phyloP scores from a whole-genome alignment of 192 early-diverging fungal species.

The Coemansia sp. region DNA sequence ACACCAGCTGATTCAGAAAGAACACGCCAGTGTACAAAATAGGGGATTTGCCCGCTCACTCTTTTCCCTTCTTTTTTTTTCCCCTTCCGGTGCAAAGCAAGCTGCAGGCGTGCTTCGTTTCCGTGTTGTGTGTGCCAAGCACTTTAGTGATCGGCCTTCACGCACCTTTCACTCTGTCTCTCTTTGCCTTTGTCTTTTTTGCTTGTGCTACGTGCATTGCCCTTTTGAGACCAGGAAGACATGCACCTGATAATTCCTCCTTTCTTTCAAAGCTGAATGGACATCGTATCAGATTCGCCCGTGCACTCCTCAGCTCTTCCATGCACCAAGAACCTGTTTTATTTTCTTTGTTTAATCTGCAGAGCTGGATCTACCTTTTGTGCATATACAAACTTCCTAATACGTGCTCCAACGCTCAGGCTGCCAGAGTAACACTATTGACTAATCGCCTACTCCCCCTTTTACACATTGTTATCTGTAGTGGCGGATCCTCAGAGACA shows the following conservation, averaged over 20 bases:
- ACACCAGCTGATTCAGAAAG: conserved; percentile 1
- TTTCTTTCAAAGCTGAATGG: neutral
- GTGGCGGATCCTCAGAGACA: conserved; percentile 43
- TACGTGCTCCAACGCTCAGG: neutral
- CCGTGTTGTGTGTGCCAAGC: conserved; percentile 1
- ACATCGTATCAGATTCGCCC: neutral
- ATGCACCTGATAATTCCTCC: neutral
- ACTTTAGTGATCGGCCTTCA: conserved; percentile 7
- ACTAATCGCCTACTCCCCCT: neutral
- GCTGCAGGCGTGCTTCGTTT: neutral
- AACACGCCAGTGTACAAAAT: neutral
- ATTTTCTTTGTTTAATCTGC: neutral
- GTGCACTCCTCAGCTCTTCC: conserved; percentile 4
- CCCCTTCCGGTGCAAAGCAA: neutral
- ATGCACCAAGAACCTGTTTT: neutral
- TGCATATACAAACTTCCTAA: neutral
- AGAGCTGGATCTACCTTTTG: conserved; percentile 2
- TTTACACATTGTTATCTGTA: conserved; percentile 19
- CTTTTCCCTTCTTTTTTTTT: neutral
- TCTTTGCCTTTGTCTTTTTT: neutral
- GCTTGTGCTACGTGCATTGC: neutral
- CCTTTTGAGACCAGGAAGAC: conserved; percentile 4
- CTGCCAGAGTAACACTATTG: neutral
- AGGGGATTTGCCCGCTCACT: conserved; percentile 8
- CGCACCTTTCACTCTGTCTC: neutral